Base-by-base conservation (phyloP, 1,284 basidiomycete genomes). In the Pseudozyma flocculosa region DNA sequence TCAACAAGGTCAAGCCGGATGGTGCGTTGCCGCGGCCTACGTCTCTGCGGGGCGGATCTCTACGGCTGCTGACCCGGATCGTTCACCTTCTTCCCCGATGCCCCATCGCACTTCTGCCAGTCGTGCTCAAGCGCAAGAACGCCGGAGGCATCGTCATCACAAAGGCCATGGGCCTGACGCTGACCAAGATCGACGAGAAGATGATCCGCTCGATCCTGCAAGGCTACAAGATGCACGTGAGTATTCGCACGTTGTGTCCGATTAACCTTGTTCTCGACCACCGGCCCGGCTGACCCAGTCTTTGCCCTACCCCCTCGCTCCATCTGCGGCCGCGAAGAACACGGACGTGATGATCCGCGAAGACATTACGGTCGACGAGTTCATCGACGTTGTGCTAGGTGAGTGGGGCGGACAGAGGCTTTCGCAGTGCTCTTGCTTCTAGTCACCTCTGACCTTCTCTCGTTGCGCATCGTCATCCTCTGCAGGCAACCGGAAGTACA, bases 331-430 rank as follows among this genome's bases (percentile, higher is more conserved):
- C 29, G 24, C 19, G 39, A 22, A 60, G 53, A 75, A 75, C 40
- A 54, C 56, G 26, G 73, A 75, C 36, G 71, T 75, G 30, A 68
- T 73, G 65, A 50, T 75, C 38, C 48, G 71, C 14, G 62, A 75
- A 38, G 73, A 75, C 29, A 92, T 96, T 64, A 90, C 90, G 3
- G 91, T 89, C 2, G 93, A 98, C 78, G 91, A 97, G 76, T 95
- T 97, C 75, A 95, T 97, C 72, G 94, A 98, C 75, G 91, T 96
- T 11, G 83, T 98, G 18, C 89, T 97, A 50, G 92, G 90, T 84
- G 75, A 63, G 78, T 41, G 21, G 15, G 11, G 24, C 17, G 4
- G n/a, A 10, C 17, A n/a, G n/a, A n/a, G n/a, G n/a, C n/a, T n/a
- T n/a, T n/a, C n/a, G n/a, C n/a, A n/a, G n/a, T n/a, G n/a, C n/a